These are phyloP conservation scores for Kodamaea laetipori DNA, from an alignment of 805 yeast species.

Conservation along the genomic window DNA sequence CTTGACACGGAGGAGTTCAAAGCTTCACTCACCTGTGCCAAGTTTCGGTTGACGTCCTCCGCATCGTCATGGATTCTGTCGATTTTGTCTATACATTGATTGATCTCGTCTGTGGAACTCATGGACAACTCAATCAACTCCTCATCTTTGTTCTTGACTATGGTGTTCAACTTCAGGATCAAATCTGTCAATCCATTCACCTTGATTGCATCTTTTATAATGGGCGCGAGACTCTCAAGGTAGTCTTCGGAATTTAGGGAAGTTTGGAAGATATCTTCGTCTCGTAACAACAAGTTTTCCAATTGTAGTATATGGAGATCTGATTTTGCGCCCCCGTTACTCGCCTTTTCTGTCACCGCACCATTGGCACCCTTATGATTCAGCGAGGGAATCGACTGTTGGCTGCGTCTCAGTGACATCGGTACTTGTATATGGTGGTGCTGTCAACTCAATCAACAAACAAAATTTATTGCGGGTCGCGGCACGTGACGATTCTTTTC, in stretches of 20 bases:
- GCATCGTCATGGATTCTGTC: conserved; percentile 62
- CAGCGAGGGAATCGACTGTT: conserved; percentile 2
- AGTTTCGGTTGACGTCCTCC: conserved; percentile 53
- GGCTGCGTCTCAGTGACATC: conserved; percentile 6
- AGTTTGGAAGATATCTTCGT: conserved; percentile 46
- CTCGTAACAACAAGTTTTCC: conserved; percentile 41
- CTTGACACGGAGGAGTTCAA: conserved; percentile 67
- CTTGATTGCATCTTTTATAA: conserved; percentile 63
- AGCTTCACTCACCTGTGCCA: conserved; percentile 56
- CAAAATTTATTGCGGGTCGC: too few species aligned
- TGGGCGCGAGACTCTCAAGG: conserved; percentile 77
- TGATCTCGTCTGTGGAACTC: conserved; percentile 57
- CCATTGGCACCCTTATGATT: background rate
- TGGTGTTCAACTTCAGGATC: conserved; percentile 54
- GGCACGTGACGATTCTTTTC: too few species aligned
- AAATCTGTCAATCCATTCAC: conserved; percentile 57
- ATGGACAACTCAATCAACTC: conserved; percentile 66
- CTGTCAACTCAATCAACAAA: too few species aligned
- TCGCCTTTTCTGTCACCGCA: background rate
- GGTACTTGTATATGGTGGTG: background rate
- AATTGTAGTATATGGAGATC: conserved; percentile 31
- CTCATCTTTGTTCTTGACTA: conserved; percentile 60
- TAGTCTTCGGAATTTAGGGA: conserved; percentile 65
- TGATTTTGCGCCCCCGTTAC: conserved; percentile 3
- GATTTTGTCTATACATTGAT: conserved; percentile 62